Percentiles rank a stretch among this genome's conserved stretches.
phyloP scores from a whole-genome alignment of 2,329 filamentous ascomycete species.

The Grosmannia clavigera region DNA sequence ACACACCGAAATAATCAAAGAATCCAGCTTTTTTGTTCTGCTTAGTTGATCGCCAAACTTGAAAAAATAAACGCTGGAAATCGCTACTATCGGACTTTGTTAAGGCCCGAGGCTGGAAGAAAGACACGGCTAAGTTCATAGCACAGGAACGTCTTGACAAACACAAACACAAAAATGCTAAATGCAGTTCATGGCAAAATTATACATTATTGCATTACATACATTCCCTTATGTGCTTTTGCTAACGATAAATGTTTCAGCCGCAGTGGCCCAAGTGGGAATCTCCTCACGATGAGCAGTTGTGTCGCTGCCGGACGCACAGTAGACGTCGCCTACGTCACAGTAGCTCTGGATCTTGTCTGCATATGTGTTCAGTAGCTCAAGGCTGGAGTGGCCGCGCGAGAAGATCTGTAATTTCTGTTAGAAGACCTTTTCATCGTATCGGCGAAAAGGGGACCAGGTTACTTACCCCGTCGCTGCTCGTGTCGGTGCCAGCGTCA shows the following conservation, averaged over 20 bases:
- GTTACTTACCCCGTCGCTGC: not conserved
- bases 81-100: too few species aligned
- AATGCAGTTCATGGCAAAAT: too few species aligned
- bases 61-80: too few species aligned
- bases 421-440: not conserved
- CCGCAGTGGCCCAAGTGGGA: not conserved
- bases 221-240: not conserved
- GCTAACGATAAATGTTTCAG: not conserved
- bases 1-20: too few species aligned
- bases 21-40: too few species aligned
- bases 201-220: too few species aligned
- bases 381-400: slow-evolving; percentile 8
- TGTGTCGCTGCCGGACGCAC: slow-evolving; percentile 13
- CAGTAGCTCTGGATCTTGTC: slow-evolving; percentile 16
- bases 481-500: slow-evolving; percentile 4
- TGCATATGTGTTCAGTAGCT: slow-evolving; percentile 13
- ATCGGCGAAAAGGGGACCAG: not conserved
- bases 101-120: too few species aligned
- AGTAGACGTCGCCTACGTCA: slow-evolving; percentile 17
- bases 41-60: too few species aligned
- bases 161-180: too few species aligned
- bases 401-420: not conserved
- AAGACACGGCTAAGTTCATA: too few species aligned
- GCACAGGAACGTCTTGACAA: too few species aligned
- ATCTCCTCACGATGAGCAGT: slow-evolving; percentile 10